These are phyloP conservation scores for Pleodorina starrii DNA, from an alignment of 139 green algal genomes.

Conservation along the genomic window DNA sequence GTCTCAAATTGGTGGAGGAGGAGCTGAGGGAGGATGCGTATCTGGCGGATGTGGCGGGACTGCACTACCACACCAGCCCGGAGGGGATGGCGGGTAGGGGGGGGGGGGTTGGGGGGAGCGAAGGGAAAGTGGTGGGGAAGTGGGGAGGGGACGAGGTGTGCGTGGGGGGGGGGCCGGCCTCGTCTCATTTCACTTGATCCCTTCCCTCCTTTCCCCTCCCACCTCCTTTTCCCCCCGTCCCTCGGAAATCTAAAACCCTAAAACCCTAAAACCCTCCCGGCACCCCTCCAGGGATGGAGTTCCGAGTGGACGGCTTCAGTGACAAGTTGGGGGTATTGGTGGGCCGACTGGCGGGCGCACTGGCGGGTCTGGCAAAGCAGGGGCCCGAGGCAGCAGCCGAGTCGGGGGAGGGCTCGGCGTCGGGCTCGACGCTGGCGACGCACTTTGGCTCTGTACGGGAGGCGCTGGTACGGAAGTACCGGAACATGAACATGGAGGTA, in stretches of 20 bases:
- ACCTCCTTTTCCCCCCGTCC: neutral
- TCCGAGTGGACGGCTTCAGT: slow-evolving; percentile 92
- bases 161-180: too few relatives aligned
- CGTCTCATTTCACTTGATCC: too few relatives aligned
- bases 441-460: slow-evolving; percentile 80
- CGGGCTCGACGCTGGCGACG: neutral
- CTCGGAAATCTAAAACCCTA: neutral
- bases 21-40: slow-evolving; percentile 91
- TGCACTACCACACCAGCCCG: slow-evolving; percentile 73
- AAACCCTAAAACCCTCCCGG: too few relatives aligned
- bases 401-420: neutral
- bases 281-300: slow-evolving; percentile 72
- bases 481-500: slow-evolving; percentile 89
- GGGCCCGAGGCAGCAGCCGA: neutral
- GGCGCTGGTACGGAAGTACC: slow-evolving; percentile 80
- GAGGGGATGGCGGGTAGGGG: slow-evolving; percentile 59
- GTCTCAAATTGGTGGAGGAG: slow-evolving; percentile 90
- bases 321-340: slow-evolving; percentile 88
- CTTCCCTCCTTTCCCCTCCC: neutral
- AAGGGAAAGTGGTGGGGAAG: neutral
- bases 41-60: slow-evolving; percentile 84
- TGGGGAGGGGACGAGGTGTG: too few relatives aligned
- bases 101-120: neutral
- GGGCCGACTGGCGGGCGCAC: slow-evolving; percentile 69
- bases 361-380: slow-evolving; percentile 58